Conservation (phyloP, 164 flowering plant species). For the Vitis vinifera region DNA sequence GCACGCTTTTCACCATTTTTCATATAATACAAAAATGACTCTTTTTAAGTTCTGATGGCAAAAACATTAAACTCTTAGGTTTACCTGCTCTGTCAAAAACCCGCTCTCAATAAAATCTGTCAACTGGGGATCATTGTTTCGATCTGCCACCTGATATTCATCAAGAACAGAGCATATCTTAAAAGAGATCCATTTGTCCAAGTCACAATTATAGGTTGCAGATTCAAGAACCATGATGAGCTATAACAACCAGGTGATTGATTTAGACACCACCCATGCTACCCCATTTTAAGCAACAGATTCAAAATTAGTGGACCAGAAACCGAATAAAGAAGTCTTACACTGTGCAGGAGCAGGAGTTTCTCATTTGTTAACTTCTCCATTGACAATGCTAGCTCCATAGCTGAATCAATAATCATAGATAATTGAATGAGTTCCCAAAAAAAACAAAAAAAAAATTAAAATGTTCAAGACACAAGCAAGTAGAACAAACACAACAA, state of each 20-base stretch:
- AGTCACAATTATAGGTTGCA: too few relatives aligned
- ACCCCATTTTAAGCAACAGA: background rate
- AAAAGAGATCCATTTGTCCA: too few relatives aligned
- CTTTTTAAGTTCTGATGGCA: too few relatives aligned
- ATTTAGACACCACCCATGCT: background rate
- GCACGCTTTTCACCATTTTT: background rate
- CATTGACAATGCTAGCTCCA: constrained; percentile 68
- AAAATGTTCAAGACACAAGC: too few relatives aligned
- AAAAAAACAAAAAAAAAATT: background rate
- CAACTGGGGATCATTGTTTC: constrained; percentile 33
- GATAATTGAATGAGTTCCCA: background rate
- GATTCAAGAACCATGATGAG: background rate
- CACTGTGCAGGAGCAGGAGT: constrained; percentile 49
- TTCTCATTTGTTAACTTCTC: constrained; percentile 72
- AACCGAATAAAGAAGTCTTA: constrained; percentile 20
- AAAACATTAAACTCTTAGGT: background rate
- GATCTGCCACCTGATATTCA: constrained; percentile 27
- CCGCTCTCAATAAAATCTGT: constrained; percentile 40
- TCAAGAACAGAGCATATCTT: background rate
- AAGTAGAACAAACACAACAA: background rate
- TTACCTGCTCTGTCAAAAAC: constrained; percentile 36
- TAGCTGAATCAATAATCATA: constrained; percentile 39
- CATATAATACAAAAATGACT: background rate
- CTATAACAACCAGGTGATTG: background rate
- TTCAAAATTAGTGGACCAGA: background rate